Evolutionary conservation across 257 asterid genomes (phyloP), one percentile per base, ranked within the genome.

Genomic region (Solanum arcanum): DNA sequence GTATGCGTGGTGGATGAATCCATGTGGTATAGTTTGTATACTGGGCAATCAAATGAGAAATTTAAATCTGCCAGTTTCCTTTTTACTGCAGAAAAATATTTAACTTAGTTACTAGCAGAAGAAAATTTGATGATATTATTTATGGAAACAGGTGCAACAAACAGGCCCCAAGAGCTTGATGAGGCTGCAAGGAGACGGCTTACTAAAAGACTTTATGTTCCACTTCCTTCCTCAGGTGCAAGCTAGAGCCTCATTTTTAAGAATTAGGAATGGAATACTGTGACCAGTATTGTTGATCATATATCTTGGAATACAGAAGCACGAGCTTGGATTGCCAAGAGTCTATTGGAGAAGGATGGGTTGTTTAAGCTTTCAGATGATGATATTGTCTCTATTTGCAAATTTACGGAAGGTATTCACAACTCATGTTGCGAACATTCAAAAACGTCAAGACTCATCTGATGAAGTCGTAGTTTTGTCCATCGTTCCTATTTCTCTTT

Each of bases 181-280:
- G 99, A 97, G 89, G 99, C 99, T 85, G 99, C 99, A 87, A 95
- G 99, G 91, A 92, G 99, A 87, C 94, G 99, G 86, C 99, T 97
- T 88, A 95, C 98, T 47, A 97, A 97, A 93, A 92, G 99, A 91
- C 95, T 97, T 29, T 97, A 97, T 86, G 96, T 97, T 90, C 98
- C 99, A 78, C 98, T 97, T 85, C 99, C 99, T 78, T 93, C 99
- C 76, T 88, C 99, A 94, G 99, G 99, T 97, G 85, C 90, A 27
- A 85, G 62, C 60, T 86, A 37, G 83, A 47, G 46, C 62, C 80
- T 44, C 66, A 68, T 41, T 31, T 23, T 12, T 23, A 52, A 25
- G 12, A 25, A 84, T 62, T n/a, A 35, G 62, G 37, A 81, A 49
- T 29, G 83, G 84, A 85, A 68, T 62, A 59, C 83, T 86, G 74